Evolutionary conservation across 1,284 basidiomycete species (phyloP), one percentile per base, ranked within the genome.

Genomic region (Rhodotorula sp.): DNA sequence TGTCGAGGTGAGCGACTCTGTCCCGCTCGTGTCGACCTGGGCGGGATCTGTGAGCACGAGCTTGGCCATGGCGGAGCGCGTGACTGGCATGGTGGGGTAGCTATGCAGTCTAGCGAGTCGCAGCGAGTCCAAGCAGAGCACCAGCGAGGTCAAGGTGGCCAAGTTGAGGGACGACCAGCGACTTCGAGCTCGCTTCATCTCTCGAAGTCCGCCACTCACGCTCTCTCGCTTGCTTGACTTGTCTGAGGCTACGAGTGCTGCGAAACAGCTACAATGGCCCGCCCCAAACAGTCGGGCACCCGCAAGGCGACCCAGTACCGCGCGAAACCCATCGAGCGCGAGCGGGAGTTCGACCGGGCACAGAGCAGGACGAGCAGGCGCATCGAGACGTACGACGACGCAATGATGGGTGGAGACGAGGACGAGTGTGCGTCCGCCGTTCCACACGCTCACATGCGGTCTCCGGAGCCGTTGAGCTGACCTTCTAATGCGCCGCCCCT

Each of bases 321-420:
- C 51, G 62, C 71, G 2, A 54, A 50, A 7, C 24, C 47, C 28
- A 47, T 56, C 44, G 62, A 59, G 7, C 46, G 54, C 30, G 62
- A 66, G 24, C 50, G 51, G 8, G 52, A 53, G 0, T 73, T 75
- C 57, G 65, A 75, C 59, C 30, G 30, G 13, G 58, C 62, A 47
- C 26, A 50, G 16, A 70, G 68, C 9, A 53, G 44, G 44, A 8
- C 18, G 2, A 10, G 1, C 26, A 59, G 40, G 16, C 30, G 48
- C 18, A 47, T 72, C 40, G 44, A 75, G 40, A 67, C 71, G 11
- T 60, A 55, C 40, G 68, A 75, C 18, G 69, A 74, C 46, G 63
- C 65, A 13, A 63, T 69, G 46, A 58, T 47, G 15, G 51, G 57
- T 8, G 69, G 69, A 20, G 73, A 75, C 50, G 71, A 75, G 61